Evolutionary conservation across 805 yeast species (phyloP).

Genomic region (Candida arabinofermentans): DNA sequence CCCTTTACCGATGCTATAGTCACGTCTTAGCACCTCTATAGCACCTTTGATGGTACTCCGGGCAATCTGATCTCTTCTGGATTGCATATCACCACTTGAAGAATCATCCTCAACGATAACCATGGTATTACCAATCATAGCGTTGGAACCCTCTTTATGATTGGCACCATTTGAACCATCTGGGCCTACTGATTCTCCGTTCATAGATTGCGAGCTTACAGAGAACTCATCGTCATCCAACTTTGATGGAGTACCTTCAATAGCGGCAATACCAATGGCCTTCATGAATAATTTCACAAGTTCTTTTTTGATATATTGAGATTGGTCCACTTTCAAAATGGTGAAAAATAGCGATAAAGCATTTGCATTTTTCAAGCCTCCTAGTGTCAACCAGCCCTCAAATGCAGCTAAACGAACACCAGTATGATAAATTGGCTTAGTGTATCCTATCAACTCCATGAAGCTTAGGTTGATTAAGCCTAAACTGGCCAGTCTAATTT

Average conservation of each 20-base stretch:
- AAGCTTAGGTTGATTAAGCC: slow-evolving; percentile 51
- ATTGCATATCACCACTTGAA: slow-evolving; percentile 37
- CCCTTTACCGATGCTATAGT: slow-evolving; percentile 52
- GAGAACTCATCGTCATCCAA: slow-evolving; percentile 64
- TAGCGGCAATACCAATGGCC: slow-evolving; percentile 63
- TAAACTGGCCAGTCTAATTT: slow-evolving; percentile 51
- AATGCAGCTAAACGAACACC: slow-evolving; percentile 67
- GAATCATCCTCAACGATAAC: slow-evolving; percentile 57
- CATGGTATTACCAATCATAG: slow-evolving; percentile 29
- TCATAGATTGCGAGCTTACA: neutral
- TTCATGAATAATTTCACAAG: slow-evolving; percentile 44
- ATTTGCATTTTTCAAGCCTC: slow-evolving; percentile 67
- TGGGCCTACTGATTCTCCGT: neutral
- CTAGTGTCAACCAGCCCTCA: slow-evolving; percentile 62
- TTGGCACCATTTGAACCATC: neutral
- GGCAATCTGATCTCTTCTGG: slow-evolving; percentile 62
- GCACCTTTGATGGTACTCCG: slow-evolving; percentile 64
- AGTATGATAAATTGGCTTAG: slow-evolving; percentile 41
- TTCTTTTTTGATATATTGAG: slow-evolving; percentile 47
- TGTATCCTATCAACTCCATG: slow-evolving; percentile 51
- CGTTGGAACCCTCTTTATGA: neutral
- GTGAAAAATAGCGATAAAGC: slow-evolving; percentile 62
- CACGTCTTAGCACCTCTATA: slow-evolving; percentile 58
- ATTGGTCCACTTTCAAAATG: slow-evolving; percentile 50
- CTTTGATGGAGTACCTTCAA: slow-evolving; percentile 53